Base-by-base conservation (phyloP, 495 filamentous ascomycete genomes). In the Penicillium coprophilum region DNA sequence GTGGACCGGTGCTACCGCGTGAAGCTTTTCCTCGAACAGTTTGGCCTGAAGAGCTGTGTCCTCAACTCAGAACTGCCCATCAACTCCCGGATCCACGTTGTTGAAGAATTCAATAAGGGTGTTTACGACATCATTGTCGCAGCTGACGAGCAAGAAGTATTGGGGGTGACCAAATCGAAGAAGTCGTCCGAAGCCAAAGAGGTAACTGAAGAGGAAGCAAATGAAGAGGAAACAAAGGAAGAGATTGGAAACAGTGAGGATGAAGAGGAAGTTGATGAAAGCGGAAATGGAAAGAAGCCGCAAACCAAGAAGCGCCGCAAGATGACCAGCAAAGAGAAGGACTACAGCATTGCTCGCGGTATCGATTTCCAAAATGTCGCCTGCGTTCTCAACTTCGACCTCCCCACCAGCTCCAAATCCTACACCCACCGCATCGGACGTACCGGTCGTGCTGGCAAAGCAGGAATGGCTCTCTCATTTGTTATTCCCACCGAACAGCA, bases 41-140 rank as follows among this genome's bases (percentile, higher is more conserved):
- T 99, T 61, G 91, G 91, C 23, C 90, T 96, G 66, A 88, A 88
- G 70, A 91, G 87, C 68, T 97, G 93, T 71, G 87, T 99, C 12
- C 77, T 99, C 32, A 99, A 99, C 70, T 94, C 91, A 6, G 92
- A 99, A 66, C 74, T 99, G 17, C 94, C 94, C 4, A 87, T 97
- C 58, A 96, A 96, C 59, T 92, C 89, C 7, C 81, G 94, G 19
- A 83, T 97, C 41, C 94, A 97, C 73, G 89, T 96, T 27, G 92
- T 99, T 10, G 87, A 99, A 63, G 90, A 97, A 69, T 99, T 97
- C 75, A 99, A 97, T 75, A 89, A 90, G 77, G 88, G 87, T 39
- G 82, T 94, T 21, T 99, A 97, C 75, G 93, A 97, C 59, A 96
- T 97, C 57, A 91, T 99, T 55, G 92, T 99, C 63, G 94, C 94